Conservation (phyloP, 257 asterid genomes). For the Capsicum baccatum region DNA sequence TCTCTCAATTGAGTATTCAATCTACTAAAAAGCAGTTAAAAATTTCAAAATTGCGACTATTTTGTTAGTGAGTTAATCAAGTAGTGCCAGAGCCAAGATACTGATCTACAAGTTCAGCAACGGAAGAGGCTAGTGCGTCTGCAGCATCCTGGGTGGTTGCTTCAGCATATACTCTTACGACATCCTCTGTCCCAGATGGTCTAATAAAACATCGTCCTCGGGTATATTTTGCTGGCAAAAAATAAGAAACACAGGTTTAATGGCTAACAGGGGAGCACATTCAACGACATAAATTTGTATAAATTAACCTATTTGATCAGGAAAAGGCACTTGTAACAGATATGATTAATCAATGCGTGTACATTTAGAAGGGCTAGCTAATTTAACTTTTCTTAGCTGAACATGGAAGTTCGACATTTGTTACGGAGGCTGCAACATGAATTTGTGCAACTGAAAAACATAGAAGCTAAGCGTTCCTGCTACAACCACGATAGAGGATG, state of each 20-base stretch:
- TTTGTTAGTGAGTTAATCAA: constrained; percentile 28
- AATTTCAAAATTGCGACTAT: background rate
- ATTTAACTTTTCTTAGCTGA: background rate
- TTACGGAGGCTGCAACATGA: background rate
- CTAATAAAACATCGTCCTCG: constrained; percentile 86
- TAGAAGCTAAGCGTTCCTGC: background rate
- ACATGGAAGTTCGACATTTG: background rate
- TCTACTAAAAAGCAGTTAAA: background rate
- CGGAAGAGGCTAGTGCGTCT: constrained; percentile 71
- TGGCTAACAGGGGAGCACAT: background rate
- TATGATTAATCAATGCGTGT: background rate
- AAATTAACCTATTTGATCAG: background rate
- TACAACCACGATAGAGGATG: background rate
- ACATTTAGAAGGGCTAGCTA: background rate
- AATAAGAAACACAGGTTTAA: background rate
- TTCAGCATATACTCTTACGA: constrained; percentile 91
- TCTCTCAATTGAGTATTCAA: background rate
- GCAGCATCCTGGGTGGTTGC: constrained; percentile 81
- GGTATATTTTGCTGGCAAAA: constrained; percentile 61
- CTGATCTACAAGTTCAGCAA: constrained; percentile 64
- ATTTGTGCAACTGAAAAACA: constrained; percentile 13
- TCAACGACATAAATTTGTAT: background rate
- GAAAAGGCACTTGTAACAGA: background rate
- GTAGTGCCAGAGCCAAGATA: constrained; percentile 54
- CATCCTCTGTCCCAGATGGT: constrained; percentile 97